Percentiles rank a stretch among this genome's conserved stretches.
These are phyloP conservation scores for Thelephora aurantiotincta DNA, from an alignment of 768 basidiomycete species.

Conservation along the genomic window DNA sequence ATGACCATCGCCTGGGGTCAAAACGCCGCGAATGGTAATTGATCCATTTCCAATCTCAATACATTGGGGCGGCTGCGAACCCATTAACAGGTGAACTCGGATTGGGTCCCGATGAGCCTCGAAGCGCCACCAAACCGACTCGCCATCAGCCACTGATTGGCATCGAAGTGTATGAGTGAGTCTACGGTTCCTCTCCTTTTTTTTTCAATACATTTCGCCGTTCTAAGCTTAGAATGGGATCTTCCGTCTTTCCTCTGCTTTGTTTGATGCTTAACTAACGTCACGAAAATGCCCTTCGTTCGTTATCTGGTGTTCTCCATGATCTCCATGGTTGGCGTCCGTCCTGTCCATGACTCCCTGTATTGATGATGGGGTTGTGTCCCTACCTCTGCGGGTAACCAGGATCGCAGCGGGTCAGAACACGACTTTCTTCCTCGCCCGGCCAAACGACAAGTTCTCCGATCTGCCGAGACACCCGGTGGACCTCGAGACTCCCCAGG, in stretches of 20 bases:
- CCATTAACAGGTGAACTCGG: conserved; percentile 54
- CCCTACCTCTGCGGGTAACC: background rate
- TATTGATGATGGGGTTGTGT: background rate
- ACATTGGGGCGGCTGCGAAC: background rate
- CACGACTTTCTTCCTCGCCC: conserved; percentile 72
- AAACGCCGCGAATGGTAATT: conserved; percentile 65
- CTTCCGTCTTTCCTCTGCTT: background rate
- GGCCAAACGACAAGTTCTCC: conserved; percentile 57
- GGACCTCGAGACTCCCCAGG: conserved; percentile 50
- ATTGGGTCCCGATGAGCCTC: conserved; percentile 64
- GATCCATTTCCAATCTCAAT: background rate
- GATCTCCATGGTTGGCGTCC: too few relatives aligned
- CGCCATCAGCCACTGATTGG: conserved; percentile 56
- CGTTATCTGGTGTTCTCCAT: too few relatives aligned
- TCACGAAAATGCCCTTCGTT: background rate
- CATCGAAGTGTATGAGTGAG: conserved; percentile 67
- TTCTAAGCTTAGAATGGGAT: too few relatives aligned
- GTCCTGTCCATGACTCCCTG: background rate
- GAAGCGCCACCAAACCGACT: conserved; percentile 77
- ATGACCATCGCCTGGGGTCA: conserved; percentile 86
- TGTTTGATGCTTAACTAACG: background rate
- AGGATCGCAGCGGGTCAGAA: conserved; percentile 82
- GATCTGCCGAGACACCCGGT: conserved; percentile 72
- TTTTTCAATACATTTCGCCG: background rate
- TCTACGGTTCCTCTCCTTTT: background rate